Percentiles rank a stretch among this genome's conserved stretches.
Evolutionary conservation across 2,329 filamentous ascomycete genomes (phyloP).

Genomic region (Fusarium liriodendri): DNA sequence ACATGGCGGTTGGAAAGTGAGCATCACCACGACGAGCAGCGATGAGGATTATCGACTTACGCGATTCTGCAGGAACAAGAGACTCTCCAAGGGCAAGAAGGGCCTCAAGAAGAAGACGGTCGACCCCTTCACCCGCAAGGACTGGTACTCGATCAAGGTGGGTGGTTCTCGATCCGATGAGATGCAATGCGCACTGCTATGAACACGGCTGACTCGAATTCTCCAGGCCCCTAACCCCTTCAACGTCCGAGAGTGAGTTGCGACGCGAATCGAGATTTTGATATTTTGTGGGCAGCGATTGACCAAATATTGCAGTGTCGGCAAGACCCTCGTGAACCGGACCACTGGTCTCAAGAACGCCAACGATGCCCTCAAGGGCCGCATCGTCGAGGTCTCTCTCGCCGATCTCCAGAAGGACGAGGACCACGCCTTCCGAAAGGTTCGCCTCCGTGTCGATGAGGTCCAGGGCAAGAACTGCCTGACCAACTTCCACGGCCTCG

Average conservation of each 20-base stretch:
- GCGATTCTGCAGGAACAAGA: conserved; percentile 84
- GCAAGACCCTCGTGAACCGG: conserved; percentile 99
- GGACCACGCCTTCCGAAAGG: conserved; percentile 99
- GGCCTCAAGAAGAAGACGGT: conserved; percentile 99
- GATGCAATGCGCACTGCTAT: conserved; percentile 1
- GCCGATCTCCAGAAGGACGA: conserved; percentile 99
- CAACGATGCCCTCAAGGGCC: conserved; percentile 98
- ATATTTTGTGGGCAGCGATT: conserved; percentile 29
- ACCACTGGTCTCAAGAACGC: conserved; percentile 99
- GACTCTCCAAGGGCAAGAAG: conserved; percentile 99
- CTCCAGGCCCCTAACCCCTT: conserved; percentile 90
- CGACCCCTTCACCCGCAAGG: conserved; percentile 98
- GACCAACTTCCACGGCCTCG: conserved; percentile 99
- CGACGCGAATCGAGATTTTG: conserved; percentile 35
- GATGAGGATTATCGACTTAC: conserved; percentile 36
- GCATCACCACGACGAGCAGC: conserved; percentile 40
- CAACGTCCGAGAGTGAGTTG: conserved; percentile 92
- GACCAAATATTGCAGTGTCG: conserved; percentile 75
- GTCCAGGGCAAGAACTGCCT: conserved; percentile 99
- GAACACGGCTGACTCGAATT: conserved; percentile 32
- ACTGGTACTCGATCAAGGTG: conserved; percentile 98
- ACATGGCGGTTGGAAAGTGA: conserved; percentile 72
- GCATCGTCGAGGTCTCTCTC: conserved; percentile 98
- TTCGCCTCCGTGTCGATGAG: conserved; percentile 98
- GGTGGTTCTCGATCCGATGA: conserved; percentile 22